phyloP scores from a whole-genome alignment of 23 red algal species.

The Pyropia haitanensis region DNA sequence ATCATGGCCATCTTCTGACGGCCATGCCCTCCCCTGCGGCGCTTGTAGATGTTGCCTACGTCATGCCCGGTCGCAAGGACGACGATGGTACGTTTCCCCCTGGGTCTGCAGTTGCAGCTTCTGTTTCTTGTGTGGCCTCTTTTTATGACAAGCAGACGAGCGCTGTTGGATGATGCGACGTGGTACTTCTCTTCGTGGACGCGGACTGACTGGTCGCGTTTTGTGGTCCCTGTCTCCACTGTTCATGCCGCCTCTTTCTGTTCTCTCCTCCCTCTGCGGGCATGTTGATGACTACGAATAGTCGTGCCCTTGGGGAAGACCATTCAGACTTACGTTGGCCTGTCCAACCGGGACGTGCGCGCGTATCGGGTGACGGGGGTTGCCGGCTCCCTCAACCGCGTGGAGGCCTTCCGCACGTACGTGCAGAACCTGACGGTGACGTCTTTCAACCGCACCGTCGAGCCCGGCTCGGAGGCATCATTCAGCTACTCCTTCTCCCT shows the following conservation, averaged over 20 bases:
- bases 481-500: slow-evolving; percentile 53
- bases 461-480: slow-evolving; percentile 18
- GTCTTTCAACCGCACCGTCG: slow-evolving; percentile 51
- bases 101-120: too few species aligned
- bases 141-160: too few species aligned
- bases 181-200: too few species aligned
- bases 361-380: slow-evolving; percentile 48
- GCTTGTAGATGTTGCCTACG: not conserved
- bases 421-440: slow-evolving; percentile 61
- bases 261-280: too few species aligned
- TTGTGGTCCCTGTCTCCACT: too few species aligned
- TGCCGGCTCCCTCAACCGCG: slow-evolving; percentile 55
- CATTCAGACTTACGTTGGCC: slow-evolving; percentile 19
- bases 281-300: too few species aligned
- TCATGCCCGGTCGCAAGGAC: not conserved
- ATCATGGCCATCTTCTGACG: not conserved
- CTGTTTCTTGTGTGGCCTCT: too few species aligned
- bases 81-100: not conserved
- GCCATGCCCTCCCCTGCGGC: not conserved
- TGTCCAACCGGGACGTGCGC: slow-evolving; percentile 23
- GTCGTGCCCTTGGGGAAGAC: slow-evolving; percentile 31
- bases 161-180: too few species aligned
- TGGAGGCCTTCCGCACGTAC: slow-evolving; percentile 23
- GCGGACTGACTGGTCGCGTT: too few species aligned
- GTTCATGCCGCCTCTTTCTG: too few species aligned